phyloP scores from a whole-genome alignment of 192 early-diverging fungal genomes.

The Coemansia sp. region DNA sequence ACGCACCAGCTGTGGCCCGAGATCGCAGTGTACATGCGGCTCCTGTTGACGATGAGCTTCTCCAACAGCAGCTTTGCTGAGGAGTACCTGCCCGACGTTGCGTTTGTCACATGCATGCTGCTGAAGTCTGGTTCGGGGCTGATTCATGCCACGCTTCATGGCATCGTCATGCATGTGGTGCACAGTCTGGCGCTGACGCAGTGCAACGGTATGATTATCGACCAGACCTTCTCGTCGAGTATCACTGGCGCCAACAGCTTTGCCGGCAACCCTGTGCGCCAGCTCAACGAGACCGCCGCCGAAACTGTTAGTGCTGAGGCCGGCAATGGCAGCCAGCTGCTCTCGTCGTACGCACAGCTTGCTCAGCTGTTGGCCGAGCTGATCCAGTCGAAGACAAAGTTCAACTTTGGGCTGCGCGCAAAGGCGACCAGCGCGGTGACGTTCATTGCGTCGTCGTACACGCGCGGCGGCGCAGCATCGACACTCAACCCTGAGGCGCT shows the following conservation, averaged over 20 bases:
- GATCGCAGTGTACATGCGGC: conserved; percentile 84
- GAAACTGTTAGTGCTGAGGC: background rate
- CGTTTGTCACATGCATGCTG: conserved; percentile 80
- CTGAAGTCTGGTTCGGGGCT: conserved; percentile 81
- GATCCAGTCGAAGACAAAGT: conserved; percentile 44
- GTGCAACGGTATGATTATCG: conserved; percentile 78
- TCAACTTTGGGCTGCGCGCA: conserved; percentile 54
- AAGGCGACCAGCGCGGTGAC: conserved; percentile 54
- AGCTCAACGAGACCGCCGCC: conserved; percentile 25
- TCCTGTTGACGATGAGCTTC: conserved; percentile 88
- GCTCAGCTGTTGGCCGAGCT: conserved; percentile 55
- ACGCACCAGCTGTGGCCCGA: conserved; percentile 90
- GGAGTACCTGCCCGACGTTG: conserved; percentile 82
- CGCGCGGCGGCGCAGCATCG: conserved; percentile 52
- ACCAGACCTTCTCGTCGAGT: conserved; percentile 74
- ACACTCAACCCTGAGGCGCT: conserved; percentile 54
- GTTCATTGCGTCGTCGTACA: conserved; percentile 54
- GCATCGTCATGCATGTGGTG: conserved; percentile 89
- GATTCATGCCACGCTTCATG: conserved; percentile 87
- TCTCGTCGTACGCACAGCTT: conserved; percentile 62
- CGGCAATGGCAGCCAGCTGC: conserved; percentile 41
- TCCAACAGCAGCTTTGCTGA: conserved; percentile 73
- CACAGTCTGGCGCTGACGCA: conserved; percentile 78
- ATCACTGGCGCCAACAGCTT: conserved; percentile 68
- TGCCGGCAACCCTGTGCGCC: conserved; percentile 57